Percentiles rank a stretch among this genome's conserved stretches.
These are phyloP conservation scores for Micromonas pusilla DNA, from an alignment of 139 green algal species.

Conservation along the genomic window DNA sequence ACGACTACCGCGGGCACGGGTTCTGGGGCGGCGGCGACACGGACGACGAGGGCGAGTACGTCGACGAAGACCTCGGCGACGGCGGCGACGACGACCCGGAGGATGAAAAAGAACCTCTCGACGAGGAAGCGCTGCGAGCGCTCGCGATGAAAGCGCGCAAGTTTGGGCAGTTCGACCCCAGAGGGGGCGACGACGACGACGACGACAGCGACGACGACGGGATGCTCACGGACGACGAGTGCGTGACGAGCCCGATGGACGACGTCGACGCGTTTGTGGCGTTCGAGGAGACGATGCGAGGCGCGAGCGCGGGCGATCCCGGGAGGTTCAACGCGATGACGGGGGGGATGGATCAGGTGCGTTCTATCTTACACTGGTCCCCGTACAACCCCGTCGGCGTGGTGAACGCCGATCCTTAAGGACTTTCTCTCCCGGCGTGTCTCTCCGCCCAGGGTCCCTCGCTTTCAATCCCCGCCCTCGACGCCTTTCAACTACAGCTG, in stretches of 20 bases:
- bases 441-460: no score
- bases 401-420: no score
- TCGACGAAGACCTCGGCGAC: constrained; percentile 6
- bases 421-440: no score
- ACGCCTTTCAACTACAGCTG: no score
- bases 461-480: no score
- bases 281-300: not conserved
- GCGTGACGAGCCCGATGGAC: not conserved
- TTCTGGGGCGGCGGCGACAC: constrained; percentile 15
- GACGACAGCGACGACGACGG: not conserved
- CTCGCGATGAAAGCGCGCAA: not conserved
- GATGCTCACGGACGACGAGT: constrained; percentile 5
- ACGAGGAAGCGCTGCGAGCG: constrained; percentile 4
- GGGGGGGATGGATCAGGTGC: not conserved
- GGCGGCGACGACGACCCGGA: constrained; percentile 28
- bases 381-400: no score
- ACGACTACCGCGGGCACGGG: constrained; percentile 18
- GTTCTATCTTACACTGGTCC: no score
- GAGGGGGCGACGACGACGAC: constrained; percentile 10
- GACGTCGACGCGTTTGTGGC: constrained; percentile 12
- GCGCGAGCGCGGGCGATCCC: not conserved
- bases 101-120: not conserved
- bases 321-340: not conserved
- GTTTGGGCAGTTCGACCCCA: not conserved
- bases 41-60: constrained; percentile 16